Evolutionary conservation across 495 filamentous ascomycete species (phyloP).

Genomic region (Venustampulla echinocandica): DNA sequence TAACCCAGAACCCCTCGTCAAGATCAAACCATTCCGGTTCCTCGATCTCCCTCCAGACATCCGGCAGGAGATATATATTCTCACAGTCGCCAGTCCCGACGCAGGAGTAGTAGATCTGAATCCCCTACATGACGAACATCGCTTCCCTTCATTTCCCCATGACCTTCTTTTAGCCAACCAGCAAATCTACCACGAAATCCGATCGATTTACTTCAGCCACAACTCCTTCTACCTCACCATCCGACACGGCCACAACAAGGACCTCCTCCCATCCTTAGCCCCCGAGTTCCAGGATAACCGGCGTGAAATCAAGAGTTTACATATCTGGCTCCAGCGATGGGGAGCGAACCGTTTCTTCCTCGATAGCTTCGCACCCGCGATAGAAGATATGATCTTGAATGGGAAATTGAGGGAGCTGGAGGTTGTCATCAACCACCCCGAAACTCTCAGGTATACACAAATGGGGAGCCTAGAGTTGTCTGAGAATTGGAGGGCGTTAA

Average conservation of each 20-base stretch:
- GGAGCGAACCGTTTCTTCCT: conserved; percentile 19
- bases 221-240: conserved; percentile 16
- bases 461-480: not conserved
- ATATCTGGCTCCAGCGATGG: conserved; percentile 12
- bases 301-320: conserved; percentile 4
- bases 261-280: conserved; percentile 3
- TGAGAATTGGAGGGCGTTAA: conserved; percentile 13
- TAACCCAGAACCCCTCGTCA: too few relatives aligned
- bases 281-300: conserved; percentile 10
- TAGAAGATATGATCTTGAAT: conserved; percentile 21
- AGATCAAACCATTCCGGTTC: conserved; percentile 17
- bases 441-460: not conserved
- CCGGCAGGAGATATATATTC: conserved; percentile 17
- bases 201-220: conserved; percentile 15
- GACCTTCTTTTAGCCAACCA: conserved; percentile 12
- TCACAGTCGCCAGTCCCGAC: conserved; percentile 1
- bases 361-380: conserved; percentile 2
- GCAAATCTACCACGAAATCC: conserved; percentile 21
- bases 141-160: conserved; percentile 6
- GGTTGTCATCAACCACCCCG: conserved; percentile 4
- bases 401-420: conserved; percentile 17
- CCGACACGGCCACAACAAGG: conserved; percentile 5
- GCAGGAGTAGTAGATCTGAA: not conserved
- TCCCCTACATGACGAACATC: not conserved
- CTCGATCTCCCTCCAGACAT: conserved; percentile 23